phyloP scores from a whole-genome alignment of 495 filamentous ascomycete species.

The Talaromyces proteolyticus region DNA sequence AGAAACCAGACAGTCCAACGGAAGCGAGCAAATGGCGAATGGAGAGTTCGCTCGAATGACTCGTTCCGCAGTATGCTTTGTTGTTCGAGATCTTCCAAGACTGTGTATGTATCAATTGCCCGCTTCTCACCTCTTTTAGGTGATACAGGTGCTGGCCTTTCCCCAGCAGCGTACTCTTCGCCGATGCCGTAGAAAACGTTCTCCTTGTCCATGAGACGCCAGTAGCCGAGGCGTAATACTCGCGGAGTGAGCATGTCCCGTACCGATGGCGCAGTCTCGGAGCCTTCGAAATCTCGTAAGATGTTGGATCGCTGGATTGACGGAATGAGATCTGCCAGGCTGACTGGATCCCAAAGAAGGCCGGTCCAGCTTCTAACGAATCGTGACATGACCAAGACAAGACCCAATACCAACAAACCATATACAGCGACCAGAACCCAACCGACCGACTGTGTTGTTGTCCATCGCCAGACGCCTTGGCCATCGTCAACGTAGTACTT shows the following conservation, averaged over 20 bases:
- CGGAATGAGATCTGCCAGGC: conserved; percentile 69
- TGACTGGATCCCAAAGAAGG: conserved; percentile 79
- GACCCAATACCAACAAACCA: conserved; percentile 53
- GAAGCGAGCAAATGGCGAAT: conserved; percentile 45
- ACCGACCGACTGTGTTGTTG: conserved; percentile 65
- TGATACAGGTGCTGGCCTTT: neutral
- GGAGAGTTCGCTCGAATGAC: conserved; percentile 33
- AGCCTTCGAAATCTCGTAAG: conserved; percentile 59
- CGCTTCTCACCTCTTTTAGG: conserved; percentile 17
- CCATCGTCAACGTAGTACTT: conserved; percentile 38
- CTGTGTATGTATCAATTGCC: conserved; percentile 18
- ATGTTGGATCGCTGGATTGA: conserved; percentile 76
- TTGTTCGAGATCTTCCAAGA: conserved; percentile 38
- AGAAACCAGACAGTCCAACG: conserved; percentile 79
- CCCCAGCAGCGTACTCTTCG: conserved; percentile 29
- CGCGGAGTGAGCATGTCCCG: conserved; percentile 37
- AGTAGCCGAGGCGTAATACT: conserved; percentile 72
- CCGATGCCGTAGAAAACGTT: conserved; percentile 62
- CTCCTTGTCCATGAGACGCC: conserved; percentile 56
- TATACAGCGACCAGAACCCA: conserved; percentile 78
- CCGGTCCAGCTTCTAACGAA: conserved; percentile 54
- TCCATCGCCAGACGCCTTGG: conserved; percentile 63
- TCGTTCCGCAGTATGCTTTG: conserved; percentile 24
- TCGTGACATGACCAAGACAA: conserved; percentile 47
- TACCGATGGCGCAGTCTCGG: conserved; percentile 47